Evolutionary conservation across 1,284 basidiomycete genomes (phyloP), one percentile per base, ranked within the genome.

Genomic region (Cutaneotrichosporon mucoides): DNA sequence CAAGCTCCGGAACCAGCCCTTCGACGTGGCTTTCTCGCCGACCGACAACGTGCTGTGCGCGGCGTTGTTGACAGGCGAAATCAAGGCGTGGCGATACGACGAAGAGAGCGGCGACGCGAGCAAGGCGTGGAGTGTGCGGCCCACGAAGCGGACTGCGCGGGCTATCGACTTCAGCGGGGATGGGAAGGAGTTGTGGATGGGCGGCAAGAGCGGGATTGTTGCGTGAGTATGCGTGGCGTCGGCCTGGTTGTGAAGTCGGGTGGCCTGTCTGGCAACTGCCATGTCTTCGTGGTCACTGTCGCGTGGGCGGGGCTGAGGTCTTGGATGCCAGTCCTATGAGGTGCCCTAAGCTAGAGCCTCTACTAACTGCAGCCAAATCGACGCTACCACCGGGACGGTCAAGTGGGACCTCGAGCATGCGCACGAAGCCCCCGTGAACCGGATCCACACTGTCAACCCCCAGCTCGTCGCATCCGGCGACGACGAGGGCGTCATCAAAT

Each of bases 401-500:
- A 41, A 33, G 40, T 52, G 50, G 50, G 40, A 43, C 10, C 11
- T 24, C 11, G 36, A 40, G 24, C 16, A 4, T 3, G 42, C 64
- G 65, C 55, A 65, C 60, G 79, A 92, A 91, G 56, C 84, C 36
- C 84, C 93, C 5, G 88, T 98, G 59, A 93, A 93, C 73, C 87
- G 92, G 58, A 82, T 93, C 42, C 86, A 85, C 69, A 81, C 82
- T 64, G 78, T 90, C 54, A 83, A 84, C 65, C 83, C 86, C 3
- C 83, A 86, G 71, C 78, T 92, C 60, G 75, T 95, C 12, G 86
- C 85, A 12, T 92, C 89, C 3, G 94, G 93, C 15, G 94, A 96
- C 70, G 94, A 97, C 73, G 91, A 95, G 59, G 93, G 94, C 42
- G 86, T 93, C 4, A 86, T 97, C 71, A 93, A 94, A 90, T 82